These are phyloP conservation scores for Arachnomyces sp. DNA, from an alignment of 2,329 filamentous ascomycete species.

Conservation along the genomic window DNA sequence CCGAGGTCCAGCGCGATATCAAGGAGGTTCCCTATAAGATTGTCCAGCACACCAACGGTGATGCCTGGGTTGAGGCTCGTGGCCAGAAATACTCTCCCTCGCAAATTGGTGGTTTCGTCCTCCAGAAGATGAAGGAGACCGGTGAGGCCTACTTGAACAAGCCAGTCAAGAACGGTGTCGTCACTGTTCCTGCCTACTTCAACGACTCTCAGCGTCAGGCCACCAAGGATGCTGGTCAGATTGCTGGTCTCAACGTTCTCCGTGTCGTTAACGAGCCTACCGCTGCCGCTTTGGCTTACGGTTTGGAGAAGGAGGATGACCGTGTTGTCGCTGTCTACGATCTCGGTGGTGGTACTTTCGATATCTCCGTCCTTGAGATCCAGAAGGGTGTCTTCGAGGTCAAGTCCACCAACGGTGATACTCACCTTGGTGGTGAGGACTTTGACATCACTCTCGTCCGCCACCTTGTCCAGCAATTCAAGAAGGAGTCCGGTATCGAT, in stretches of 20 bases:
- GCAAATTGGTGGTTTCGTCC: slow-evolving; percentile 93
- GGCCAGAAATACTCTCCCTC: slow-evolving; percentile 95
- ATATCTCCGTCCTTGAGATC: slow-evolving; percentile 96
- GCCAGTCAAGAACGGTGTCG: slow-evolving; percentile 88
- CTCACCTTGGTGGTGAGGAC: slow-evolving; percentile 95
- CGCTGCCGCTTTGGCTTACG: slow-evolving; percentile 89
- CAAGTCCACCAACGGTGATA: slow-evolving; percentile 98
- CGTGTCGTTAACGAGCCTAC: slow-evolving; percentile 98
- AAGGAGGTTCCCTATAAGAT: slow-evolving; percentile 99
- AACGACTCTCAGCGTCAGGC: slow-evolving; percentile 97
- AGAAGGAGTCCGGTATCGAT: slow-evolving; percentile 89
- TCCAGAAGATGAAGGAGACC: slow-evolving; percentile 99
- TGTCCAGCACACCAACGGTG: slow-evolving; percentile 90
- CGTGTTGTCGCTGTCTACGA: slow-evolving; percentile 91
- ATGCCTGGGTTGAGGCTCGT: slow-evolving; percentile 90
- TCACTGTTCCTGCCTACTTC: slow-evolving; percentile 97
- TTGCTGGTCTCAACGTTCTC: slow-evolving; percentile 89
- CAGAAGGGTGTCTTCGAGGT: slow-evolving; percentile 98
- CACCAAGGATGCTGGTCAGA: slow-evolving; percentile 96
- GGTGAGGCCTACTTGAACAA: slow-evolving; percentile 88
- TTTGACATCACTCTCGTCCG: slow-evolving; percentile 93
- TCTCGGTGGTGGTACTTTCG: slow-evolving; percentile 96
- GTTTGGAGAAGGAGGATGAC: slow-evolving; percentile 89
- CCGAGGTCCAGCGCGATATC: slow-evolving; percentile 91
- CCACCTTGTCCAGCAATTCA: slow-evolving; percentile 89